Conservation (phyloP, 768 basidiomycete genomes). For the Sarcodon aspratus region DNA sequence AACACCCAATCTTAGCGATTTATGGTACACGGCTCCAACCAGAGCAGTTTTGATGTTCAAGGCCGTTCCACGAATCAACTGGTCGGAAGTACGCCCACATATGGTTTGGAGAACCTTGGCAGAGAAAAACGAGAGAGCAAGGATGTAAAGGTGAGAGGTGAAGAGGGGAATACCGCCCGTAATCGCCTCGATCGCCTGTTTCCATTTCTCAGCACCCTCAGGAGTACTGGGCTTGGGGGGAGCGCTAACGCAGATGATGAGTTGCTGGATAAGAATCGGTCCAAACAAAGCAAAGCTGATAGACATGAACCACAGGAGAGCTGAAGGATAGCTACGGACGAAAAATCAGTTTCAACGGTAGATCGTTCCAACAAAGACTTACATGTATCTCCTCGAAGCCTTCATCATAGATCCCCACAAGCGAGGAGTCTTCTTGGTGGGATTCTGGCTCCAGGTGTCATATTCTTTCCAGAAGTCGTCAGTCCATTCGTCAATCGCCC, state of each 20-base stretch:
- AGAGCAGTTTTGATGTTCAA: slow-evolving; percentile 19
- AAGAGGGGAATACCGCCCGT: slow-evolving; percentile 20
- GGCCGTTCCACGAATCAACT: slow-evolving; percentile 17
- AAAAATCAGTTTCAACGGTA: background rate
- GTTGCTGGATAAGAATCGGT: slow-evolving; percentile 16
- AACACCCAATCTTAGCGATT: slow-evolving; percentile 16
- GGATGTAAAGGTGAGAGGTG: slow-evolving; percentile 12
- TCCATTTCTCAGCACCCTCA: slow-evolving; percentile 12
- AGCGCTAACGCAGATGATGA: slow-evolving; percentile 14
- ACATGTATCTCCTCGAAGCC: background rate
- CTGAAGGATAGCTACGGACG: slow-evolving; percentile 13
- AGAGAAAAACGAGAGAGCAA: slow-evolving; percentile 14
- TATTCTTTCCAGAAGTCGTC: background rate
- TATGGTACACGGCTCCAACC: slow-evolving; percentile 19
- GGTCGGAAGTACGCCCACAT: slow-evolving; percentile 18
- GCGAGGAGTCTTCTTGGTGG: background rate
- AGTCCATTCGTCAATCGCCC: background rate
- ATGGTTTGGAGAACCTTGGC: slow-evolving; percentile 14
- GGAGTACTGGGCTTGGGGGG: slow-evolving; percentile 8
- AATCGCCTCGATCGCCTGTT: slow-evolving; percentile 8
- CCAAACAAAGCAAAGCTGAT: slow-evolving; percentile 11
- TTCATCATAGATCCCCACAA: slow-evolving; percentile 1
- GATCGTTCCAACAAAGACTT: background rate
- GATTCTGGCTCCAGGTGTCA: background rate
- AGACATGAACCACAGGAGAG: slow-evolving; percentile 18